phyloP scores from a whole-genome alignment of 495 filamentous ascomycete species.

The Aspergillus conjunctus region DNA sequence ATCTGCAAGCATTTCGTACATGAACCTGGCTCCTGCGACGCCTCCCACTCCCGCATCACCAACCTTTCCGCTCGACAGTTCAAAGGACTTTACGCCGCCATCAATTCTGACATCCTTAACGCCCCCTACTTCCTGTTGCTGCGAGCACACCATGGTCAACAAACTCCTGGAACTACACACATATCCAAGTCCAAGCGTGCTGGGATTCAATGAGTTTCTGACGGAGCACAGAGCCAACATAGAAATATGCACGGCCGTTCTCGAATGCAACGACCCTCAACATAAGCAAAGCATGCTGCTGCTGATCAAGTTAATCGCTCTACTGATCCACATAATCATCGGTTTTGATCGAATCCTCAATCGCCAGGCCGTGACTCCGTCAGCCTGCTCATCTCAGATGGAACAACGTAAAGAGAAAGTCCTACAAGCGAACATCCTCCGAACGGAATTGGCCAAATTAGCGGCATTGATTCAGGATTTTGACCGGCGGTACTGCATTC shows the following conservation, averaged over 20 bases:
- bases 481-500: constrained; percentile 12
- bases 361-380: not conserved
- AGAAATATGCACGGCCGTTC: constrained; percentile 10
- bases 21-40: not conserved
- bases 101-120: not conserved
- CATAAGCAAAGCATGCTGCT: constrained; percentile 11
- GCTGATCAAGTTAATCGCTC: constrained; percentile 6
- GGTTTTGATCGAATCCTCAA: constrained; percentile 14
- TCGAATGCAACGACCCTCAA: constrained; percentile 6
- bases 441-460: constrained; percentile 13
- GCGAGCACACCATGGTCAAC: not conserved
- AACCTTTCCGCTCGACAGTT: not conserved
- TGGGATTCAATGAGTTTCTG: constrained; percentile 5
- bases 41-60: not conserved
- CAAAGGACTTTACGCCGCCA: not conserved
- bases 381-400: not conserved
- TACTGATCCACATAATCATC: constrained; percentile 10
- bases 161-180: not conserved
- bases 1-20: not conserved
- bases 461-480: constrained; percentile 10
- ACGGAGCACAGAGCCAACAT: constrained; percentile 12
- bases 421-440: constrained; percentile 1
- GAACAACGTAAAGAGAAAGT: constrained; percentile 14
- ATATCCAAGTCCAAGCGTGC: not conserved
- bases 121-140: not conserved